These are phyloP conservation scores for Scheffersomyces illinoinensis DNA, from an alignment of 1,139 yeast species.

Conservation along the genomic window DNA sequence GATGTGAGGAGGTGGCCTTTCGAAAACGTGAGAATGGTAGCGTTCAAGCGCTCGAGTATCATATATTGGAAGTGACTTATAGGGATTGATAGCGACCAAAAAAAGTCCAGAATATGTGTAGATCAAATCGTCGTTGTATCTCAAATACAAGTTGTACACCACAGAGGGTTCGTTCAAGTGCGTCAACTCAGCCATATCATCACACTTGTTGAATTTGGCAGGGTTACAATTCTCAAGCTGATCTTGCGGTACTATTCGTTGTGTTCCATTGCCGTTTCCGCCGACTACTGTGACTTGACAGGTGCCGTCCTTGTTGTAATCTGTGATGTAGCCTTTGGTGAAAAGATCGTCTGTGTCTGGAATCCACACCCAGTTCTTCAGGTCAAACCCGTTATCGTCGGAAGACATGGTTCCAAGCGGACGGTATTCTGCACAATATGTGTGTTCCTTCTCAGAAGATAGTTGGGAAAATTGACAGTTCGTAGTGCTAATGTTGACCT, in stretches of 20 bases:
- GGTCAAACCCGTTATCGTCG: slow-evolving; percentile 52
- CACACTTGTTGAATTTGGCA: slow-evolving; percentile 84
- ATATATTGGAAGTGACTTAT: slow-evolving; percentile 75
- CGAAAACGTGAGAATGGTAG: slow-evolving; percentile 50
- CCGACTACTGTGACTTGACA: slow-evolving; percentile 55
- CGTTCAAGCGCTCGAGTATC: slow-evolving; percentile 55
- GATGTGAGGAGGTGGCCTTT: slow-evolving; percentile 76
- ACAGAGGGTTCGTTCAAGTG: slow-evolving; percentile 95
- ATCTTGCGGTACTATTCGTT: slow-evolving; percentile 31
- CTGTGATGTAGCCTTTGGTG: slow-evolving; percentile 66
- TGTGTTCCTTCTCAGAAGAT: not conserved
- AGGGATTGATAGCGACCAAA: slow-evolving; percentile 94
- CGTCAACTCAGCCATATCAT: slow-evolving; percentile 95
- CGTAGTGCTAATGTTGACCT: not conserved
- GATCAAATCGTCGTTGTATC: slow-evolving; percentile 78
- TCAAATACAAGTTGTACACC: slow-evolving; percentile 70
- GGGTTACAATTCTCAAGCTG: slow-evolving; percentile 78
- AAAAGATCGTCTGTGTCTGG: slow-evolving; percentile 69
- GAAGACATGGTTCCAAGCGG: slow-evolving; percentile 14
- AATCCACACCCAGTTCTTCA: slow-evolving; percentile 78
- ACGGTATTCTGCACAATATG: not conserved
- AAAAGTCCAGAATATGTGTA: slow-evolving; percentile 83
- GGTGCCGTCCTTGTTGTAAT: slow-evolving; percentile 49
- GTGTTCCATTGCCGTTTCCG: slow-evolving; percentile 37
- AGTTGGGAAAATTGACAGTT: not conserved